Percentiles rank a stretch among this genome's conserved stretches.
Conservation (phyloP, 164 flowering plant genomes). For the grape (Vitis vinifera) region ASM3070453v1 NC_081817.1:28693001-28693500, state of each 20-base stretch:
- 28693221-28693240: constrained; percentile 49
- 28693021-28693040: background rate
- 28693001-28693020: no score
- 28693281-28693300: constrained; percentile 50
- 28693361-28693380: constrained; percentile 27
- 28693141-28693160: constrained; percentile 79
- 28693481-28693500: constrained; percentile 85
- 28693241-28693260: constrained; percentile 70
- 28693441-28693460: constrained; percentile 79
- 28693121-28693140: background rate
- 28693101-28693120: background rate
- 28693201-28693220: constrained; percentile 62
- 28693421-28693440: constrained; percentile 67
- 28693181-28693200: constrained; percentile 66
- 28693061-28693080: constrained; percentile 5
- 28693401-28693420: constrained; percentile 78
- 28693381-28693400: constrained; percentile 84
- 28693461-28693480: constrained; percentile 61
- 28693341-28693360: background rate
- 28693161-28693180: constrained; percentile 66
- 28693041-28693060: constrained; percentile 5
- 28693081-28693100: background rate
- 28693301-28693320: background rate
- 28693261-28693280: constrained; percentile 56
- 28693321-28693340: no score